Base-by-base conservation (phyloP, 2,329 filamentous ascomycete genomes). In the Diaporthe velutina region DNA sequence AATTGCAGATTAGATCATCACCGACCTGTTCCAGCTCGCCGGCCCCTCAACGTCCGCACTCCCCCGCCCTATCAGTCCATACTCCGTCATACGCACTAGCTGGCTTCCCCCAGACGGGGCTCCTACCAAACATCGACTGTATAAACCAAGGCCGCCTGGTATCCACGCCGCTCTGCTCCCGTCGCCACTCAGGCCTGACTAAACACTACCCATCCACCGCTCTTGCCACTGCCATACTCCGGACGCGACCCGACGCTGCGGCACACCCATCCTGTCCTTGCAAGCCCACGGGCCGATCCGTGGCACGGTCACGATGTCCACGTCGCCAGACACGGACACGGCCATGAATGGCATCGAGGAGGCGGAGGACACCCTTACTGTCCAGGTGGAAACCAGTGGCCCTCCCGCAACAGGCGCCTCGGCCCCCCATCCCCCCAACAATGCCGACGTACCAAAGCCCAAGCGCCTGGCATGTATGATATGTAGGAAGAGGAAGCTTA, bases 381-480 rank as follows among this genome's bases (percentile, higher is more conserved):
- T 73, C n/a, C 61, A 67, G 25, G 60, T 71, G 25, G 54, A 74
- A 42, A 66, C 30, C 4, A 58, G 50, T 80, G 80, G 78, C 78
- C 79, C 84, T 64, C 81, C 82, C 73, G 84, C 84, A 75, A 79
- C 81, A 76, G 78, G 81, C 73, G 76, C 78, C 42, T 76, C 82
- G 71, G 80, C 82, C 73, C 55, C 82, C 83, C 76, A 88, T 25
- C 75, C 73, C 22, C 61, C 75, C 28, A 74, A 89, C 78, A 91
- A 92, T 77, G 83, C 86, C 66, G 88, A 83, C 79, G 88, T 95
- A 30, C 93, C 94, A 67, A 94, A 94, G 80, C 92, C 93, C n/a
- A 98, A 98, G 88, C 91, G 96, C 78, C 94, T 98, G 80, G 97
- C 97, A 50, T 99, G 97, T 83, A 94, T 98, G 81, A 92, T 98